Percentiles rank a stretch among this genome's conserved stretches.
phyloP scores from a whole-genome alignment of 2,329 filamentous ascomycete species.

The Endoconidiophora laricicola region DNA sequence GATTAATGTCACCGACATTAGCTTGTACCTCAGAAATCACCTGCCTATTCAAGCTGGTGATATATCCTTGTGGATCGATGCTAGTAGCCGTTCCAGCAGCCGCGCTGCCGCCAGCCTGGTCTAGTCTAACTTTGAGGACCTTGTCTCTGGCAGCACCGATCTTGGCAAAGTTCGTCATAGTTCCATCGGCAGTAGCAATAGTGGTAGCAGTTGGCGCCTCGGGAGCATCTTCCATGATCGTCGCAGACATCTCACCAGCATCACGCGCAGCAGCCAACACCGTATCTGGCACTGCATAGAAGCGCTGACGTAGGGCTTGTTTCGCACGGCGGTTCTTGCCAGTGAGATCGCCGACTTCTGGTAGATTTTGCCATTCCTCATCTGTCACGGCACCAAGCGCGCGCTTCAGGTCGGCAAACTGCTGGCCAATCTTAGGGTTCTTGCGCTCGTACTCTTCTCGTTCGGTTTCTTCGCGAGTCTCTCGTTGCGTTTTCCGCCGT shows the following conservation, averaged over 20 bases:
- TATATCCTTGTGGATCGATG: constrained; percentile 89
- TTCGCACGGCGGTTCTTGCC: constrained; percentile 80
- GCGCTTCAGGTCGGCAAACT: constrained; percentile 91
- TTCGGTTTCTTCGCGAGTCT: constrained; percentile 84
- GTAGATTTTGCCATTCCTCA: constrained; percentile 90
- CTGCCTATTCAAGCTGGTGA: constrained; percentile 76
- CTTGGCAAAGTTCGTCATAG: constrained; percentile 94
- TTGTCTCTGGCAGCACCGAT: constrained; percentile 94
- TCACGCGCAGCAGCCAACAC: constrained; percentile 78
- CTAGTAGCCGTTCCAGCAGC: constrained; percentile 67
- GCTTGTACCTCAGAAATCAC: constrained; percentile 64
- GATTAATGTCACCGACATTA: constrained; percentile 86
- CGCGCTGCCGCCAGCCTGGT: constrained; percentile 47
- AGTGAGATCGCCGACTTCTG: constrained; percentile 90
- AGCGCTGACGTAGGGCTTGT: constrained; percentile 65
- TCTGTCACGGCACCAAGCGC: constrained; percentile 76
- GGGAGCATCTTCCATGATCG: constrained; percentile 58
- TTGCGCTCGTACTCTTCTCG: constrained; percentile 89
- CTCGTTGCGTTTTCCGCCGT: constrained; percentile 74
- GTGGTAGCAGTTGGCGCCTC: constrained; percentile 14
- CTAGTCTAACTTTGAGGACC: constrained; percentile 82
- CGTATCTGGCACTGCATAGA: constrained; percentile 94
- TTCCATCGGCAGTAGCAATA: constrained; percentile 50
- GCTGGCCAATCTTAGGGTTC: constrained; percentile 95
- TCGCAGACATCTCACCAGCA: constrained; percentile 67